Conservation (phyloP, 768 basidiomycete species). For the Tricholoma hemisulphureum region DNA sequence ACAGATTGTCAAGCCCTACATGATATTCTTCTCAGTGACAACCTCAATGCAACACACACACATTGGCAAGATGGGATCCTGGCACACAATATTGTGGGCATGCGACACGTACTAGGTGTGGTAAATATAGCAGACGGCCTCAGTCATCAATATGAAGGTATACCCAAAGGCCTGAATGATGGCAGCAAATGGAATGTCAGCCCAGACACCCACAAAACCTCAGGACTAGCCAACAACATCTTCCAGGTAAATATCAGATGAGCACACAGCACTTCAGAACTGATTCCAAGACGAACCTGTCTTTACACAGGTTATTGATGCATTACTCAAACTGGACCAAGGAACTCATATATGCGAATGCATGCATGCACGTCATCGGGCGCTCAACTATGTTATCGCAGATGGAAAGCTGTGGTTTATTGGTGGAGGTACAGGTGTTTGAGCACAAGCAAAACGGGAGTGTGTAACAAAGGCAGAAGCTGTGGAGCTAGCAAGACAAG, state of each 20-base stretch:
- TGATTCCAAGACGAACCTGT: conserved; percentile 21
- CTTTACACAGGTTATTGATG: conserved; percentile 20
- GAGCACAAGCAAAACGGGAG: not conserved
- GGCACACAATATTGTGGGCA: conserved; percentile 21
- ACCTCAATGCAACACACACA: conserved; percentile 20
- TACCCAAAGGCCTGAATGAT: conserved; percentile 16
- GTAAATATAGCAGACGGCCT: conserved; percentile 30
- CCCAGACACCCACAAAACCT: conserved; percentile 23
- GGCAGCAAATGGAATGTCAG: conserved; percentile 31
- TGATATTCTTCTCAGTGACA: conserved; percentile 21
- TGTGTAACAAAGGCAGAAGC: conserved; percentile 5
- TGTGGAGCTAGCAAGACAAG: not conserved
- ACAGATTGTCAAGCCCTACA: conserved; percentile 33
- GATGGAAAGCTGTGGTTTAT: conserved; percentile 14
- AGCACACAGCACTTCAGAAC: conserved; percentile 2
- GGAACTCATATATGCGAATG: not conserved
- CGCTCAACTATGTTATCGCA: conserved; percentile 5
- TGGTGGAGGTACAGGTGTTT: not conserved
- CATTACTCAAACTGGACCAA: not conserved
- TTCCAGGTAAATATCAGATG: not conserved
- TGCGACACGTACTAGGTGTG: conserved; percentile 19
- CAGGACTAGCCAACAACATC: conserved; percentile 17
- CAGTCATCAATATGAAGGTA: conserved; percentile 22
- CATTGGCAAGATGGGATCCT: conserved; percentile 28
- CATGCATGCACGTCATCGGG: not conserved